Evolutionary conservation across 805 yeast genomes (phyloP).

Genomic region (Lachancea waltii): DNA sequence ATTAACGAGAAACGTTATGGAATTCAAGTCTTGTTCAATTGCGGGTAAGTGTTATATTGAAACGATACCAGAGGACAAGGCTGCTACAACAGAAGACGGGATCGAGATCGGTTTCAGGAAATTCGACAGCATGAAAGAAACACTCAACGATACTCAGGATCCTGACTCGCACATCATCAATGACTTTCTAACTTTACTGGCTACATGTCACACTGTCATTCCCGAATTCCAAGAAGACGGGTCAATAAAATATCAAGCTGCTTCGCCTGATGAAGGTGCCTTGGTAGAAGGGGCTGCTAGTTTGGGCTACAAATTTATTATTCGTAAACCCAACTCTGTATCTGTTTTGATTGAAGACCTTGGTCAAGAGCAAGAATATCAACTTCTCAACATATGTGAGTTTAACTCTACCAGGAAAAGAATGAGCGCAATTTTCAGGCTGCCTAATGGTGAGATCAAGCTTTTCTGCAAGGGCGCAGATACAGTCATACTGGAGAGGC

Average conservation of each 20-base stretch:
- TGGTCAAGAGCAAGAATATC: conserved; percentile 55
- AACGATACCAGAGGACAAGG: conserved; percentile 85
- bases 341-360: conserved; percentile 48
- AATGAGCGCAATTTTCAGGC: conserved; percentile 90
- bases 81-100: conserved; percentile 68
- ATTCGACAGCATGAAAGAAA: conserved; percentile 54
- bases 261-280: conserved; percentile 99
- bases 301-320: conserved; percentile 75
- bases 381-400: conserved; percentile 85
- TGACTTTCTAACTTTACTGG: conserved; percentile 74
- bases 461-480: conserved; percentile 97
- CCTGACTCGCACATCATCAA: conserved; percentile 48
- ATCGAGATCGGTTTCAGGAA: conserved; percentile 72
- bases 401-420: conserved; percentile 96
- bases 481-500: conserved; percentile 85
- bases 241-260: conserved; percentile 87
- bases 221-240: conserved; percentile 72
- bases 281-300: conserved; percentile 92
- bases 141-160: conserved; percentile 38
- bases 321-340: conserved; percentile 80
- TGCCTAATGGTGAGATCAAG: conserved; percentile 89
- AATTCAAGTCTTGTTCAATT: conserved; percentile 85
- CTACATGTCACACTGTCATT: conserved; percentile 95
- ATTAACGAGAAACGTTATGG: conserved; percentile 92
- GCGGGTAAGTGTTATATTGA: conserved; percentile 87